Base-by-base conservation (phyloP, 495 filamentous ascomycete genomes). In the Pyrenula aspistea region DNA sequence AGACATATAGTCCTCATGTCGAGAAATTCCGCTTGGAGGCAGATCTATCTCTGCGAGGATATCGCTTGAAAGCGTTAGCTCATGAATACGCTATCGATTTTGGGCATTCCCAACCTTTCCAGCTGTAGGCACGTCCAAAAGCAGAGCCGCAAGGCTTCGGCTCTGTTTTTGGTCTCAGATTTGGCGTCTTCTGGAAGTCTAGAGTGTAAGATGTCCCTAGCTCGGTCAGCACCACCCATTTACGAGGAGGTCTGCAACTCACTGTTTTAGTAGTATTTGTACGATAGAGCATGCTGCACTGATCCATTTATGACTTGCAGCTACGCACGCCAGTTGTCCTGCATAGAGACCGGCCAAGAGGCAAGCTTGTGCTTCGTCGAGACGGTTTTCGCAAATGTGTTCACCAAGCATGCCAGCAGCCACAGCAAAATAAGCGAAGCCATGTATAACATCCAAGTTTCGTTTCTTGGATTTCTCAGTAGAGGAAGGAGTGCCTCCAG, bases 61-160 rank as follows among this genome's bases (percentile, higher is more conserved):
- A 68, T 98, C 93, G 72, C 93, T 91, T 58, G 2, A 23, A 56
- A 49, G 15, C 15, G 0, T n/a, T 20, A 20, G 25, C 23, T 56
- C 56, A 59, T 50, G 25, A n/a, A n/a, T n/a, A n/a, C n/a, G n/a
- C n/a, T n/a, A n/a, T n/a, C n/a, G n/a, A n/a, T n/a, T n/a, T n/a
- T n/a, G n/a, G n/a, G n/a, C n/a, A n/a, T n/a, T n/a, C 51, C 69
- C 57, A 68, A 91, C 88, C 87, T 96, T 71, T 98, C 93, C 21
- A 97, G 76, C 61, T 96, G 93, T 61, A 96, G 72, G 65, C 88
- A 94, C 10, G 91, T 93, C 92, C 92, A 98, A 61, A 88, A 96
- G 4, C 88, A 60, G 93, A 84, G 31, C 85, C 74, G 53, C 87
- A 74, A 48, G 86, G 74, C 60, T 84, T 81, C 51, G 67, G 64